Percentiles rank a stretch among this genome's conserved stretches.
phyloP scores from a whole-genome alignment of 192 early-diverging fungal genomes.

The Gamsiella multidivaricata region DNA sequence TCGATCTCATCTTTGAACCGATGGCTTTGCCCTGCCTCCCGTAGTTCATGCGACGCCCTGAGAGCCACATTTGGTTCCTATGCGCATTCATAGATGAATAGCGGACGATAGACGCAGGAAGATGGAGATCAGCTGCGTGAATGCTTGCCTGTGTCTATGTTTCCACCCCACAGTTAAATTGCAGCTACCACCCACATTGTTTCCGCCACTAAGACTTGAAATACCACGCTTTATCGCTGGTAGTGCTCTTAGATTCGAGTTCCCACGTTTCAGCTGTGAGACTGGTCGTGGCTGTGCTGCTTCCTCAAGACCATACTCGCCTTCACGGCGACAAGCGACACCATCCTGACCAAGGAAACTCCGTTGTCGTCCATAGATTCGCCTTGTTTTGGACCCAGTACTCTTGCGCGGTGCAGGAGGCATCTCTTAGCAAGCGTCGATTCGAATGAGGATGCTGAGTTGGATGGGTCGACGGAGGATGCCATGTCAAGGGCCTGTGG shows the following conservation, averaged over 20 bases:
- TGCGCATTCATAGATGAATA: background rate
- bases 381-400: constrained; percentile 14
- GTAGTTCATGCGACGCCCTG: constrained; percentile 66
- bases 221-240: constrained; percentile 4
- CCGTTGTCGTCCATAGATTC: constrained; percentile 37
- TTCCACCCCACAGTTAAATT: background rate
- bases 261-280: constrained; percentile 7
- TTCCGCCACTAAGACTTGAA: background rate
- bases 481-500: too few relatives aligned
- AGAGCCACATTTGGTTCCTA: constrained; percentile 45
- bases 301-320: too few relatives aligned
- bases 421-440: too few relatives aligned
- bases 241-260: constrained; percentile 5
- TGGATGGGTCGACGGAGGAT: too few relatives aligned
- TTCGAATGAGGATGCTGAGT: too few relatives aligned
- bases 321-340: background rate
- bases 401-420: constrained; percentile 20
- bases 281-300: background rate
- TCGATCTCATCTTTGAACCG: constrained; percentile 70
- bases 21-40: constrained; percentile 65
- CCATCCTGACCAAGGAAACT: constrained; percentile 17
- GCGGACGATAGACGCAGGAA: background rate
- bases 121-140: background rate
- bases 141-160: too few relatives aligned
- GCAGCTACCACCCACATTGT: background rate